Percentiles rank a stretch among this genome's conserved stretches.
These are phyloP conservation scores for Candida tallmaniae DNA, from an alignment of 805 yeast genomes.

Conservation along the genomic window DNA sequence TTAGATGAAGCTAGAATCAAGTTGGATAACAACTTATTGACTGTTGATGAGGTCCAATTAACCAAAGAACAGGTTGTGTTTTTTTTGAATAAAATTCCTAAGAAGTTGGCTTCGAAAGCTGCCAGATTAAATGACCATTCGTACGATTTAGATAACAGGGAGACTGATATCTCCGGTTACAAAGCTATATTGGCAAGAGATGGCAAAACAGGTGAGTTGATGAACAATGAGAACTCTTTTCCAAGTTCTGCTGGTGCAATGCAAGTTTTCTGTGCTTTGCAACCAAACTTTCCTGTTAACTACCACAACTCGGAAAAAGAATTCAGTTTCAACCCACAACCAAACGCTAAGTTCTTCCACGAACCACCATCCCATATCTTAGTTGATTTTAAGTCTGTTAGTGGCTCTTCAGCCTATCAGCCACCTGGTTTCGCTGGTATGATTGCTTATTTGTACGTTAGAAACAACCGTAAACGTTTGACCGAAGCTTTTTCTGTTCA, in stretches of 20 bases:
- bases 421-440: slow-evolving; percentile 69
- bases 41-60: slow-evolving; percentile 45
- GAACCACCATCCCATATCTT: slow-evolving; percentile 62
- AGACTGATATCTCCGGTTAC: slow-evolving; percentile 57
- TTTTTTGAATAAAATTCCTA: slow-evolving; percentile 55
- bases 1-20: slow-evolving; percentile 57
- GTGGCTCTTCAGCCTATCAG: slow-evolving; percentile 50
- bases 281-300: slow-evolving; percentile 63
- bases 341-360: slow-evolving; percentile 43
- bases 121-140: slow-evolving; percentile 37
- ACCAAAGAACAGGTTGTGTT: slow-evolving; percentile 50
- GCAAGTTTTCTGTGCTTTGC: slow-evolving; percentile 67
- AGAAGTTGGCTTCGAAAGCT: slow-evolving; percentile 45
- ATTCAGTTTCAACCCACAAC: slow-evolving; percentile 40
- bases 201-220: slow-evolving; percentile 52
- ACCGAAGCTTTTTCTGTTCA: slow-evolving; percentile 78
- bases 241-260: slow-evolving; percentile 61
- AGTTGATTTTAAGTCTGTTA: slow-evolving; percentile 71
- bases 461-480: slow-evolving; percentile 58
- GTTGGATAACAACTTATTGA: slow-evolving; percentile 46
- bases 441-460: slow-evolving; percentile 66
- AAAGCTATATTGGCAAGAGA: slow-evolving; percentile 67
- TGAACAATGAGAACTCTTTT: slow-evolving; percentile 34
- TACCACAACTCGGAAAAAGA: slow-evolving; percentile 24
- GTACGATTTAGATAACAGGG: slow-evolving; percentile 35